Evolutionary conservation across 2,329 filamentous ascomycete species (phyloP), one percentile per base, ranked within the genome.

Genomic region (Plenodomus biglobosus): DNA sequence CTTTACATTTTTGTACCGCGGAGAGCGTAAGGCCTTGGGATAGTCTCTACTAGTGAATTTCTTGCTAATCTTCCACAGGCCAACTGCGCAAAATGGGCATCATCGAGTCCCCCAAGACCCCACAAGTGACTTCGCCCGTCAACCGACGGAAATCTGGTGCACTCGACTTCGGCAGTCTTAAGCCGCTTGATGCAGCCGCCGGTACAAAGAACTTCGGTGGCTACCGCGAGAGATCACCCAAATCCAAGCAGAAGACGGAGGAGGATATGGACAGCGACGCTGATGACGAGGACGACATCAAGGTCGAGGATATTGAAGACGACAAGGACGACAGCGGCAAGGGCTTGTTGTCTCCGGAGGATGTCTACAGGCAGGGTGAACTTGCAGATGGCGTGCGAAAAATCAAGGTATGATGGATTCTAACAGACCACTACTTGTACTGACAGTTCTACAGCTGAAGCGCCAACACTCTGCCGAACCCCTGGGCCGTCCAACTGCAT

Each of bases 81-180:
- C 94, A 99, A 85, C 79, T 99, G 42, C 87, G 92, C 66, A 99
- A 97, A 74, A 96, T 99, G 86, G 92, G 92, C 32, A 90, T 99
- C 32, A 74, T 95, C 22, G 81, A 85, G 37, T 80, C 85, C 8
- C 72, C 83, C 3, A 92, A 91, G 69, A 73, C 80, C 13, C 75
- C 75, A 46, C 72, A 83, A 18, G 41, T 61, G 13, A 83, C 86
- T 46, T 78, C 83, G 13, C 82, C 83, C 0, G 78, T 84, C 1
- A 78, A 78, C 34, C 95, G 95, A 73, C 82, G 92, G 62, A 86
- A 90, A 61, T 95, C 91, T 3, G 81, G 86, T 7, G 88, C 90
- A 60, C 81, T 92, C 1, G 90, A 96, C 73, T 92, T 97, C 65
- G 86, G 89, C 13, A 90, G 82, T 47, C 80, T 97, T 8, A 88